Conservation (phyloP, 129 eudicot species). For the Saposhnikovia divaricata region DNA sequence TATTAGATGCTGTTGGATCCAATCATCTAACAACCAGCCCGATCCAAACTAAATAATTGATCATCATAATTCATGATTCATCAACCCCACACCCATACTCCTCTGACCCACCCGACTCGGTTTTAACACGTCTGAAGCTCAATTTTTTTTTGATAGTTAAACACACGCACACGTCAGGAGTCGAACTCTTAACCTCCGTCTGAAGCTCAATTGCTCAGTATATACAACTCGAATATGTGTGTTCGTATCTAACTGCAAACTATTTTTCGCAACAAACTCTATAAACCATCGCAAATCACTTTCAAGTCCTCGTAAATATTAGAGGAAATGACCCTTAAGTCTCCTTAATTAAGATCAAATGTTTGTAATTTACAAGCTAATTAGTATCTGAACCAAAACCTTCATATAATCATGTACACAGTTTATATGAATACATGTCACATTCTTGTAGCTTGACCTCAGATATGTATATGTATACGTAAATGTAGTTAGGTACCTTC, state of each 20-base stretch:
- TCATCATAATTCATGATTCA: not conserved
- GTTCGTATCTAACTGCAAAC: not conserved
- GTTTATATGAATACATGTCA: not conserved
- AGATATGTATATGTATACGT: not conserved
- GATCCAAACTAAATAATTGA: not conserved
- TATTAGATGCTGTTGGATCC: not conserved
- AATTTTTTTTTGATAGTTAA: no score
- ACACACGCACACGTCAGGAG: no score
- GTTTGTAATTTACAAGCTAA: no score
- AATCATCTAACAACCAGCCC: not conserved
- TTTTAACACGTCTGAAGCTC: not conserved
- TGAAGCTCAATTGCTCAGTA: no score
- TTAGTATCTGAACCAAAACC: no score
- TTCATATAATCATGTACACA: no score
- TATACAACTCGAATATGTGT: no score
- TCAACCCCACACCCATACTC: not conserved
- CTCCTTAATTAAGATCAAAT: no score
- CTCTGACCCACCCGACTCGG: not conserved
- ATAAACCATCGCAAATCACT: not conserved
- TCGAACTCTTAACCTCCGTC: no score
- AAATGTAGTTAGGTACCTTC: constrained; percentile 19
- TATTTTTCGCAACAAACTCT: not conserved
- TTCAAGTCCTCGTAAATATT: no score
- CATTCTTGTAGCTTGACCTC: not conserved
- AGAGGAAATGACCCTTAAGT: no score